These are phyloP conservation scores for Fusarium armeniacum DNA, from an alignment of 2,329 filamentous ascomycete genomes.

Conservation along the genomic window DNA sequence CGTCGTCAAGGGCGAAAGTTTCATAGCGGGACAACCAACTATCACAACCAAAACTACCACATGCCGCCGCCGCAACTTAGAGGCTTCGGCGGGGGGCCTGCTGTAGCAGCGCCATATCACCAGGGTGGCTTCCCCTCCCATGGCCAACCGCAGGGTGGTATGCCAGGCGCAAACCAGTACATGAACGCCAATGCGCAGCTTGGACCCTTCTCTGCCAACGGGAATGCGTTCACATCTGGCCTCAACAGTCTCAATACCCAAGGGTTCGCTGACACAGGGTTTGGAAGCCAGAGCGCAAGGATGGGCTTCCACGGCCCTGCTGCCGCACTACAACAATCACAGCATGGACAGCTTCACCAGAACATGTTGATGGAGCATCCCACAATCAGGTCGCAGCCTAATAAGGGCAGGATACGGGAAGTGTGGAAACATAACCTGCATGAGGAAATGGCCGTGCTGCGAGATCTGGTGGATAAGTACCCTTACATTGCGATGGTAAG, in stretches of 20 bases:
- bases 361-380: slow-evolving; percentile 60
- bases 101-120: slow-evolving; percentile 58
- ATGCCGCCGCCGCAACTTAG: slow-evolving; percentile 59
- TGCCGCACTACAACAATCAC: slow-evolving; percentile 71
- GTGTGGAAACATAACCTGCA: slow-evolving; percentile 95
- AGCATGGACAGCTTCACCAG: slow-evolving; percentile 63
- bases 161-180: slow-evolving; percentile 78
- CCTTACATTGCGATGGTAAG: slow-evolving; percentile 98
- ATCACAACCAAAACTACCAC: slow-evolving; percentile 9
- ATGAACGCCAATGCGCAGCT: slow-evolving; percentile 76
- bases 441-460: slow-evolving; percentile 88
- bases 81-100: slow-evolving; percentile 57
- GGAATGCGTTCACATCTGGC: slow-evolving; percentile 69
- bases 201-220: slow-evolving; percentile 75
- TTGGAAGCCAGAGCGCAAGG: slow-evolving; percentile 88
- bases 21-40: background rate
- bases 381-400: slow-evolving; percentile 65
- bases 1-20: background rate
- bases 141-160: slow-evolving; percentile 64
- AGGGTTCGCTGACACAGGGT: slow-evolving; percentile 76
- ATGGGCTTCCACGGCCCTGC: slow-evolving; percentile 79
- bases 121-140: slow-evolving; percentile 67
- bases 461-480: slow-evolving; percentile 88
- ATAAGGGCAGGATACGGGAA: slow-evolving; percentile 90
- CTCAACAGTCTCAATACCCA: slow-evolving; percentile 69